Evolutionary conservation across 148 eudicot genomes (phyloP).

Genomic region (Persicaria maculosa): DNA sequence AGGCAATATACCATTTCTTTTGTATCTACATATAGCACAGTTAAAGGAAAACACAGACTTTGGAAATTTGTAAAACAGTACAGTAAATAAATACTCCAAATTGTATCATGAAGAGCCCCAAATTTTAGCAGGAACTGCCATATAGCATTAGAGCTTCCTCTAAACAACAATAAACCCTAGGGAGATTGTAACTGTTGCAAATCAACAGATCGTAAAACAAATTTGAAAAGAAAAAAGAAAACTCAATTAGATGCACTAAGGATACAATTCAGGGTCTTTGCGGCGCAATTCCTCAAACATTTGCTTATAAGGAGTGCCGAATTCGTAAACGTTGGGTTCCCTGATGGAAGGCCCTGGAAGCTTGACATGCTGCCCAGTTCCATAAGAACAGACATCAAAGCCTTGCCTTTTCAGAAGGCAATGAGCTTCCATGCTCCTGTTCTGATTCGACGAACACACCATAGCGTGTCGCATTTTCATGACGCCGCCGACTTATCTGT

Average conservation of each 20-base stretch:
- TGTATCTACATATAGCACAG: slow-evolving; percentile 36
- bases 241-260: not conserved
- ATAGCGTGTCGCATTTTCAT: slow-evolving; percentile 69
- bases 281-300: slow-evolving; percentile 92
- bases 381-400: slow-evolving; percentile 78
- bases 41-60: slow-evolving; percentile 21
- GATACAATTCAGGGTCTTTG: slow-evolving; percentile 88
- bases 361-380: slow-evolving; percentile 89
- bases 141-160: not conserved
- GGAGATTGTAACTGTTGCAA: not conserved
- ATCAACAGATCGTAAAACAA: not conserved
- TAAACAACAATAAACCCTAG: not conserved
- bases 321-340: slow-evolving; percentile 87
- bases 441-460: slow-evolving; percentile 98
- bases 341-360: slow-evolving; percentile 91
- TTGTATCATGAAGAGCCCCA: not conserved
- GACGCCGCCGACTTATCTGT: not conserved
- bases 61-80: not conserved
- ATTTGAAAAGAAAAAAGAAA: not conserved
- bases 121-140: not conserved
- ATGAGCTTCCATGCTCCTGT: slow-evolving; percentile 95
- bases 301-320: slow-evolving; percentile 91
- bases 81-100: not conserved
- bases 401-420: slow-evolving; percentile 63
- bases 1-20: slow-evolving; percentile 89